Evolutionary conservation across 1,284 basidiomycete genomes (phyloP).

Genomic region (Ceratobasidium sp.): DNA sequence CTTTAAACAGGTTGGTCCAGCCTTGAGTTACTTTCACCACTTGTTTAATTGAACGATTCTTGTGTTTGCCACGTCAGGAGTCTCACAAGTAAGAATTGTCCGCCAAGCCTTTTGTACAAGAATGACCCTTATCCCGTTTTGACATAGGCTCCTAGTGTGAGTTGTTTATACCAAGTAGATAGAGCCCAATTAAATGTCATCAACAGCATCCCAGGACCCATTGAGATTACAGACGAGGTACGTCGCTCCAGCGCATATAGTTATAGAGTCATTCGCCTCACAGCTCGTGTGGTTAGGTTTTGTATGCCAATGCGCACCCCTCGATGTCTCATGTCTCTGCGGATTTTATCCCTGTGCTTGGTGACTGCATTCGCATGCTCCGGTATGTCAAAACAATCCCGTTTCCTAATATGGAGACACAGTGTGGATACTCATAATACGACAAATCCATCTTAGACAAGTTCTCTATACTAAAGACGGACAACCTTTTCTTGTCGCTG

Average conservation of each 20-base stretch:
- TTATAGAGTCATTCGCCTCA: neutral
- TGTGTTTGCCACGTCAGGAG: constrained; percentile 51
- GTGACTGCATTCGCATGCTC: constrained; percentile 89
- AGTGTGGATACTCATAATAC: no score
- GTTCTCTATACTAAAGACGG: constrained; percentile 77
- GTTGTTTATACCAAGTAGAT: constrained; percentile 46
- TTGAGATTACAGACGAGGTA: constrained; percentile 83
- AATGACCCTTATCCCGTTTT: neutral
- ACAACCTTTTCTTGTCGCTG: constrained; percentile 91
- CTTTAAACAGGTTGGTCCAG: constrained; percentile 48
- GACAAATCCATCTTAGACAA: constrained; percentile 61
- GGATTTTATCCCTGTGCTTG: constrained; percentile 90
- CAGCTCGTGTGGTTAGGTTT: constrained; percentile 53
- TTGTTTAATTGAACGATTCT: neutral
- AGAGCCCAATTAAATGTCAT: neutral
- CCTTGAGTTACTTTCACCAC: no score
- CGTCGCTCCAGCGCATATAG: constrained; percentile 40
- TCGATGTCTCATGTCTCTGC: constrained; percentile 90
- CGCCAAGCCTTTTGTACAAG: neutral
- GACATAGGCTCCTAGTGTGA: constrained; percentile 67
- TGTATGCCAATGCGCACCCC: constrained; percentile 86
- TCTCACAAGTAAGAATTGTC: constrained; percentile 69
- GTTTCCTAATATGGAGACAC: constrained; percentile 30
- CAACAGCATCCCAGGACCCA: constrained; percentile 78
- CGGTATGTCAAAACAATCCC: constrained; percentile 54